Evolutionary conservation across 306 rosid genomes (phyloP).

Genomic region (Pueraria montana): DNA sequence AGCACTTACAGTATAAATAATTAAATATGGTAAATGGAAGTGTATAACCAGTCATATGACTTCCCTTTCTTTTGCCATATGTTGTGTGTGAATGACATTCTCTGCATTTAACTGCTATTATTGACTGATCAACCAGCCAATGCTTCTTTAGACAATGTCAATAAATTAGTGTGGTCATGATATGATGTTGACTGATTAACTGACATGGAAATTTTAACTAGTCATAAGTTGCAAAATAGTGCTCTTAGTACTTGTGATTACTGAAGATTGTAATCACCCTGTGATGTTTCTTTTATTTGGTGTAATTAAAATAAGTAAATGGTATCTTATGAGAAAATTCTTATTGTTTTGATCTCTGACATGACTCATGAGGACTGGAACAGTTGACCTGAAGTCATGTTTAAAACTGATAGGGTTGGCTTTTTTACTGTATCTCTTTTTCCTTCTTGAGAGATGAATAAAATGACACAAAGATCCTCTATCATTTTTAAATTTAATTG

Average conservation of each 20-base stretch:
- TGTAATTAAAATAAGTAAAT: conserved; percentile 14
- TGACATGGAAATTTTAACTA: neutral
- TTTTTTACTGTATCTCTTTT: conserved; percentile 5
- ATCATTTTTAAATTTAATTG: conserved; percentile 30
- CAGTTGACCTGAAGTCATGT: conserved; percentile 9
- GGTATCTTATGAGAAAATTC: neutral
- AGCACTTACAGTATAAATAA: conserved; percentile 33
- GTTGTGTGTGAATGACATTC: conserved; percentile 6
- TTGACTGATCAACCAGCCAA: neutral
- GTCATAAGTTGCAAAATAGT: conserved; percentile 5
- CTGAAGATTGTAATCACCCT: neutral
- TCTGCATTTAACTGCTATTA: neutral
- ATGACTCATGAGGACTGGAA: neutral
- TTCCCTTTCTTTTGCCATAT: conserved; percentile 34
- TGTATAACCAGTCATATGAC: conserved; percentile 1
- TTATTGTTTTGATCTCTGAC: neutral
- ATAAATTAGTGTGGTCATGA: conserved; percentile 3
- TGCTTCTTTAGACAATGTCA: neutral
- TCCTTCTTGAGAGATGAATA: neutral
- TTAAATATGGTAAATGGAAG: conserved; percentile 35
- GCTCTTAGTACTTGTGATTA: neutral
- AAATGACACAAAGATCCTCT: conserved; percentile 7
- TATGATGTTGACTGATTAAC: conserved; percentile 13
- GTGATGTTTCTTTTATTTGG: conserved; percentile 24
- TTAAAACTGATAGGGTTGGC: neutral